Percentiles rank a stretch among this genome's conserved stretches.
These are phyloP conservation scores for Aspergillus texensis DNA, from an alignment of 2,329 filamentous ascomycete genomes.

Conservation along the genomic window DNA sequence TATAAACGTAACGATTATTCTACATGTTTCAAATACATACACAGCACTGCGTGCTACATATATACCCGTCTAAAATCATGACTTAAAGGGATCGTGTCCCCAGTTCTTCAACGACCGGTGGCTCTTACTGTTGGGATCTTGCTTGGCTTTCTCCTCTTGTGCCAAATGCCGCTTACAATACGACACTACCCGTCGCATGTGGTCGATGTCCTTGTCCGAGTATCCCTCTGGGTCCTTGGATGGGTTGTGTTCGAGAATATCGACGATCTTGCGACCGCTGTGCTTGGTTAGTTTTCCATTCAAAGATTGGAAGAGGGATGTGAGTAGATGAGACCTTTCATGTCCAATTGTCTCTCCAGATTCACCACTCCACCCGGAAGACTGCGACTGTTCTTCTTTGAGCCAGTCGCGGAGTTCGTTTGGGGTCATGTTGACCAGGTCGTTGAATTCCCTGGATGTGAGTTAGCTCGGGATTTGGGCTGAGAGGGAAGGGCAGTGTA, in stretches of 20 bases:
- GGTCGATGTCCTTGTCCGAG: constrained; percentile 58
- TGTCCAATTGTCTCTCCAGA: constrained; percentile 66
- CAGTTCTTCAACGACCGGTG: constrained; percentile 67
- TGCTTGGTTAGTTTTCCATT: neutral
- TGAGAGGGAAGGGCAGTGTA: constrained; percentile 19
- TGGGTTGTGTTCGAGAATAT: constrained; percentile 65
- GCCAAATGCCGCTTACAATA: constrained; percentile 70
- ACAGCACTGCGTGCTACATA: too few relatives aligned
- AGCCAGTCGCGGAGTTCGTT: constrained; percentile 65
- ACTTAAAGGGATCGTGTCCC: constrained; percentile 59
- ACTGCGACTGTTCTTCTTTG: constrained; percentile 58
- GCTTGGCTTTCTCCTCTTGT: constrained; percentile 62
- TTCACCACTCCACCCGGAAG: constrained; percentile 63
- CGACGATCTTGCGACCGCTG: constrained; percentile 65
- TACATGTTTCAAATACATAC: too few relatives aligned
- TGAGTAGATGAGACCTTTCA: constrained; percentile 47
- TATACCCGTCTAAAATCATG: neutral
- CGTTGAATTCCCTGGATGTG: constrained; percentile 61
- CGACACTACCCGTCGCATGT: constrained; percentile 65
- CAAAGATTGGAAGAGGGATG: too few relatives aligned
- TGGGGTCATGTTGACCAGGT: constrained; percentile 67
- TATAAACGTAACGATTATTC: too few relatives aligned
- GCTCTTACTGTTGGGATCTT: constrained; percentile 56
- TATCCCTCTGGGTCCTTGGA: constrained; percentile 60
- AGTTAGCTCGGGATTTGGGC: constrained; percentile 10